These are phyloP conservation scores for Microbotryomycetes sp. DNA, from an alignment of 1,284 basidiomycete genomes.

Conservation along the genomic window DNA sequence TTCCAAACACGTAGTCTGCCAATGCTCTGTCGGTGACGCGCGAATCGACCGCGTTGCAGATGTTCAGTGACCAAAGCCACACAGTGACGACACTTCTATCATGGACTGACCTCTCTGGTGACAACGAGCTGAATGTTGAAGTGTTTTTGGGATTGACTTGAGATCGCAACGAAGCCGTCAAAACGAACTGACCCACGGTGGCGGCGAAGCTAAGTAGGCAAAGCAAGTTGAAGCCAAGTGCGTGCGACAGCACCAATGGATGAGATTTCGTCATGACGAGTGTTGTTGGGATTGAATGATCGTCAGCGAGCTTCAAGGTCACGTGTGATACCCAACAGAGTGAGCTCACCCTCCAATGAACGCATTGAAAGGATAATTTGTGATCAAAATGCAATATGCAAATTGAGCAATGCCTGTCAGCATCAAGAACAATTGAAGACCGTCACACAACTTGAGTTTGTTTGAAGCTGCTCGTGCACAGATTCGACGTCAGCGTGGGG, in stretches of 20 bases:
- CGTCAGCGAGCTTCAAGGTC: too few relatives aligned
- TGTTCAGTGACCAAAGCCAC: too few relatives aligned
- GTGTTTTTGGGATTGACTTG: conserved; percentile 85
- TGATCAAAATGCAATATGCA: conserved; percentile 80
- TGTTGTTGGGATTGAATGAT: too few relatives aligned
- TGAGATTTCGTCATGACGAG: too few relatives aligned
- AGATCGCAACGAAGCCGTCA: conserved; percentile 81
- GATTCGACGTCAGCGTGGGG: neutral
- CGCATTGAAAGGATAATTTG: conserved; percentile 94
- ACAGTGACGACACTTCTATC: neutral
- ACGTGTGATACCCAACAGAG: neutral
- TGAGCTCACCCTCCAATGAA: conserved; percentile 77
- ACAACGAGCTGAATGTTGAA: conserved; percentile 53
- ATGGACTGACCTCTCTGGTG: conserved; percentile 73
- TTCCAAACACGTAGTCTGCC: conserved; percentile 89
- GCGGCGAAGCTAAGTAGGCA: conserved; percentile 68
- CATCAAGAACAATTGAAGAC: conserved; percentile 87
- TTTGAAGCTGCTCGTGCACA: conserved; percentile 49
- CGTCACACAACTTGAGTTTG: conserved; percentile 86
- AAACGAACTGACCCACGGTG: conserved; percentile 92
- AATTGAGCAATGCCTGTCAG: conserved; percentile 87
- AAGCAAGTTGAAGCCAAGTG: neutral
- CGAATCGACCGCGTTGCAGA: too few relatives aligned
- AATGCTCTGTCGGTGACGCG: conserved; percentile 62
- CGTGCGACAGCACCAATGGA: neutral